A percentile compares a stretch with the other conserved stretches of the same genome.
phyloP scores from a whole-genome alignment of 805 yeast species.

The Wickerhamomyces bovis region DNA sequence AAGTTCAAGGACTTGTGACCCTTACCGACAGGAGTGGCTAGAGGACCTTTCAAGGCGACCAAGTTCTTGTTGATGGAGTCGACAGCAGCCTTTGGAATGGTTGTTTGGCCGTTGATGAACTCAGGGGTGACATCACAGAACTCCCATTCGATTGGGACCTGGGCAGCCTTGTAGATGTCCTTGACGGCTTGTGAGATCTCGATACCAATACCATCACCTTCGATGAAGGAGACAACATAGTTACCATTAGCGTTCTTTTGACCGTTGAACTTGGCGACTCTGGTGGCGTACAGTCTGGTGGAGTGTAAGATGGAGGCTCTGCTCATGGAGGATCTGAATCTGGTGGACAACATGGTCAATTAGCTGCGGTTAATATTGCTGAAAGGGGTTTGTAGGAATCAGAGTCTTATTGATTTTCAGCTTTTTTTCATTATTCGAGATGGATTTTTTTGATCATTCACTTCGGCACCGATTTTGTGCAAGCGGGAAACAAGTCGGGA shows the following conservation, averaged over 20 bases:
- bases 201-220: slow-evolving; percentile 97
- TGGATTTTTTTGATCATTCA: neutral
- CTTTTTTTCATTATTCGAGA: slow-evolving; percentile 1
- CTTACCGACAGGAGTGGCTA: slow-evolving; percentile 98
- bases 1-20: slow-evolving; percentile 97
- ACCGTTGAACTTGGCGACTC: slow-evolving; percentile 65
- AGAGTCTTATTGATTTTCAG: neutral
- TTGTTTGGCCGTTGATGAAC: slow-evolving; percentile 85
- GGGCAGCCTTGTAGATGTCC: slow-evolving; percentile 87
- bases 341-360: slow-evolving; percentile 78
- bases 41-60: slow-evolving; percentile 96
- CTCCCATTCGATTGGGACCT: slow-evolving; percentile 97
- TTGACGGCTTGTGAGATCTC: slow-evolving; percentile 95
- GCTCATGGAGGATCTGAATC: slow-evolving; percentile 48
- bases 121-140: slow-evolving; percentile 93
- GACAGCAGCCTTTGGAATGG: slow-evolving; percentile 88
- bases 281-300: slow-evolving; percentile 31
- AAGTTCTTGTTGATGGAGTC: slow-evolving; percentile 87
- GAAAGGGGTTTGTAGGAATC: neutral
- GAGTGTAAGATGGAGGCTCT: slow-evolving; percentile 3
- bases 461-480: slow-evolving; percentile 8
- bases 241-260: slow-evolving; percentile 68
- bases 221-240: slow-evolving; percentile 90
- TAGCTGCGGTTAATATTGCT: neutral
- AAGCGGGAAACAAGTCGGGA: neutral